Evolutionary conservation across 2,329 filamentous ascomycete genomes (phyloP).

Genomic region (Aspergillus brunneoviolaceus): DNA sequence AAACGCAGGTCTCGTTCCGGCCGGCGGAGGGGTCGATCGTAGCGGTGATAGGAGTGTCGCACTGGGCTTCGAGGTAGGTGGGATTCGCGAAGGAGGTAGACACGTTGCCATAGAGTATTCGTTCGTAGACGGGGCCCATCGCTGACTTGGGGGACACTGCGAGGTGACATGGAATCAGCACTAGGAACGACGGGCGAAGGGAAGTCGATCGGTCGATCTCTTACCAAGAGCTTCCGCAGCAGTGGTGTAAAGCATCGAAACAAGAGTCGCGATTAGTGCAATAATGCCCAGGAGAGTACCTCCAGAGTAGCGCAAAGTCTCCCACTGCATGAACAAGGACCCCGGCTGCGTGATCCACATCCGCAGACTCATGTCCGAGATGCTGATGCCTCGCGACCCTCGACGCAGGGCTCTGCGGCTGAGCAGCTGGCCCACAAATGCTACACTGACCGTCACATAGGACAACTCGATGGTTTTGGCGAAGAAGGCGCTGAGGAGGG

Average conservation of each 20-base stretch:
- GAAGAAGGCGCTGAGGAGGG: constrained; percentile 65
- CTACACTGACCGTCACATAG: constrained; percentile 75
- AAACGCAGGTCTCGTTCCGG: constrained; percentile 60
- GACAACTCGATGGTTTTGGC: constrained; percentile 76
- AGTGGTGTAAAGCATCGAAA: constrained; percentile 72
- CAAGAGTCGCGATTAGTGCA: constrained; percentile 63
- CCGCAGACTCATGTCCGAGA: constrained; percentile 76
- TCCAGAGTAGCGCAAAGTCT: constrained; percentile 63
- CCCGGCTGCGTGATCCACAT: constrained; percentile 74
- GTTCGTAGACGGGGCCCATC: constrained; percentile 53
- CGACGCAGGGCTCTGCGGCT: constrained; percentile 66
- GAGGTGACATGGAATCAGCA: background rate
- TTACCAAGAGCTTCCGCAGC: constrained; percentile 67
- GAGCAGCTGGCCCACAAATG: constrained; percentile 71
- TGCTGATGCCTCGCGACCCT: constrained; percentile 63
- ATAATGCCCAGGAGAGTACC: constrained; percentile 64
- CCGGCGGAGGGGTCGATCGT: constrained; percentile 39
- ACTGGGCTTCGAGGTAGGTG: constrained; percentile 55
- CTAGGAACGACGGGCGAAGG: background rate
- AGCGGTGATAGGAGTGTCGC: constrained; percentile 59
- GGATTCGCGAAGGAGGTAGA: constrained; percentile 64
- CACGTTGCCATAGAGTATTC: constrained; percentile 57
- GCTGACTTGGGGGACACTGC: constrained; percentile 68
- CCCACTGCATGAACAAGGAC: constrained; percentile 67
- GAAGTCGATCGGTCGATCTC: background rate